Evolutionary conservation across 441 rosid genomes (phyloP).

Genomic region (Adansonia madagascariensis): DNA sequence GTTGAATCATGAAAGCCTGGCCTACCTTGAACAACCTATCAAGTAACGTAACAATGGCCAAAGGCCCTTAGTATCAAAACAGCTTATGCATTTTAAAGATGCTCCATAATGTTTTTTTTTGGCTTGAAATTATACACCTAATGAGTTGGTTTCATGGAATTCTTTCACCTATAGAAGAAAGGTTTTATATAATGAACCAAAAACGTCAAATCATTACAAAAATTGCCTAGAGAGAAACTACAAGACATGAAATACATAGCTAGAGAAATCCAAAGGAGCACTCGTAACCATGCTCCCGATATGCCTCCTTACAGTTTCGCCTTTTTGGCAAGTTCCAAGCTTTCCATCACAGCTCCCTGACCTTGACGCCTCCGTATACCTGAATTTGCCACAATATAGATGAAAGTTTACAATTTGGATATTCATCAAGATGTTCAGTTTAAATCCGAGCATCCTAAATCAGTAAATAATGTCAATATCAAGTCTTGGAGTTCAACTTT

Average conservation of each 20-base stretch:
- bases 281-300: background rate
- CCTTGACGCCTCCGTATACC: constrained; percentile 17
- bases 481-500: background rate
- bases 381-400: constrained; percentile 18
- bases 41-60: background rate
- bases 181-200: background rate
- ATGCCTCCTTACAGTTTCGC: background rate
- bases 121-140: background rate
- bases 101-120: background rate
- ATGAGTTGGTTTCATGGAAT: background rate
- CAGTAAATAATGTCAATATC: background rate
- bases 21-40: background rate
- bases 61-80: background rate
- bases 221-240: constrained; percentile 8
- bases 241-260: constrained; percentile 16
- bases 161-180: background rate
- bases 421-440: background rate
- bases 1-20: background rate
- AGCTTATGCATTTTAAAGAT: background rate
- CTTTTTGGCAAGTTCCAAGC: background rate
- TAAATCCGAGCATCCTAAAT: background rate
- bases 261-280: background rate
- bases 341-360: background rate
- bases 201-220: background rate
- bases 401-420: constrained; percentile 3